These are phyloP conservation scores for Hypoxylon sp. DNA, from an alignment of 2,329 filamentous ascomycete species.

Conservation along the genomic window DNA sequence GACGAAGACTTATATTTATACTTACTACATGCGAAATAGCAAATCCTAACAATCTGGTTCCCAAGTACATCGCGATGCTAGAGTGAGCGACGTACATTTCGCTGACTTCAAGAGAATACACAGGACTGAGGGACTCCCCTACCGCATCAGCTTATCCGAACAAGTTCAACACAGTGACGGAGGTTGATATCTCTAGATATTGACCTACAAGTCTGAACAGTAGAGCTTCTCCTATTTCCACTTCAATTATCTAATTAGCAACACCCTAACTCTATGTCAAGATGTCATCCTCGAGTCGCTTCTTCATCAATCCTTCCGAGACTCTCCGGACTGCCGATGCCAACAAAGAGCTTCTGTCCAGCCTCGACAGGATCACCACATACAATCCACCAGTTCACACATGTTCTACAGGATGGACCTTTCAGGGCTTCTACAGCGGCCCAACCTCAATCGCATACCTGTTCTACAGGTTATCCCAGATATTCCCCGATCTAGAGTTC, in stretches of 20 bases:
- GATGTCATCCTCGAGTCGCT: constrained; percentile 39
- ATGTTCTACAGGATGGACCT: constrained; percentile 49
- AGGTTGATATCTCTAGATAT: neutral
- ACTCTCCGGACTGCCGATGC: constrained; percentile 29
- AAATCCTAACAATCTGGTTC: neutral
- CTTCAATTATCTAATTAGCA: neutral
- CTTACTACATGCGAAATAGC: neutral
- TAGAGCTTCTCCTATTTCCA: neutral
- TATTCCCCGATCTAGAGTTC: constrained; percentile 60
- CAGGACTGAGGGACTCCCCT: neutral
- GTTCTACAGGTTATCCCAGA: constrained; percentile 63
- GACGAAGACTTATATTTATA: neutral
- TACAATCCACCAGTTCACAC: constrained; percentile 47
- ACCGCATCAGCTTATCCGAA: neutral
- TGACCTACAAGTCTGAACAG: neutral
- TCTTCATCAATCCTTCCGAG: constrained; percentile 39
- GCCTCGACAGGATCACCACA: constrained; percentile 44
- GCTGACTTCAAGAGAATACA: neutral
- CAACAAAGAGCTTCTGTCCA: constrained; percentile 43
- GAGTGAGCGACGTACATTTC: neutral
- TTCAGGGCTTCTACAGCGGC: constrained; percentile 66
- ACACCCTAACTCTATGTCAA: constrained; percentile 1
- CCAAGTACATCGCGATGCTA: neutral
- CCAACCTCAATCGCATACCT: constrained; percentile 69
- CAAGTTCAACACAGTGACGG: too few species aligned